These are phyloP conservation scores for Pseudohyphozyma bogoriensis DNA, from an alignment of 768 basidiomycete genomes.

Conservation along the genomic window DNA sequence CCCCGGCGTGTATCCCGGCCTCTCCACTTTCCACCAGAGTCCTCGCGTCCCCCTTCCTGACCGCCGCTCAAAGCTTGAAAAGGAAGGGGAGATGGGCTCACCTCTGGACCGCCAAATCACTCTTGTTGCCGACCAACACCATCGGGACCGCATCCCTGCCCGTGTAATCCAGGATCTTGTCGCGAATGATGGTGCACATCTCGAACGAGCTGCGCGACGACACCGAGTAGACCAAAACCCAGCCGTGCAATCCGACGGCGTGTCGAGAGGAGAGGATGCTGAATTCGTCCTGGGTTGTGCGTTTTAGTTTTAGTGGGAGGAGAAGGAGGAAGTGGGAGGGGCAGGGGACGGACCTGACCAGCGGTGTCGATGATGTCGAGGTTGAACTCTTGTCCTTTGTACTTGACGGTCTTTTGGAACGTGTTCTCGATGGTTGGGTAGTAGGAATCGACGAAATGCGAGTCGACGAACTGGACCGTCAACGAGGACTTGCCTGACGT, in stretches of 20 bases:
- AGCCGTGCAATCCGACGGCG: conserved; percentile 85
- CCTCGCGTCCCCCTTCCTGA: neutral
- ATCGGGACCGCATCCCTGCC: conserved; percentile 77
- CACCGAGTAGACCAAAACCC: conserved; percentile 91
- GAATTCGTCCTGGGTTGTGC: conserved; percentile 68
- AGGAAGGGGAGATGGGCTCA: no score
- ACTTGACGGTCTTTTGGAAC: conserved; percentile 58
- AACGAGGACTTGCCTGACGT: conserved; percentile 84
- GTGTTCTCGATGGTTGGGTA: conserved; percentile 92
- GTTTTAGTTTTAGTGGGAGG: conserved; percentile 6
- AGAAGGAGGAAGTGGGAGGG: neutral
- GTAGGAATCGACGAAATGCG: conserved; percentile 81
- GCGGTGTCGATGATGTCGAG: conserved; percentile 98
- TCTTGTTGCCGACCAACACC: conserved; percentile 88
- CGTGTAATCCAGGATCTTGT: conserved; percentile 83
- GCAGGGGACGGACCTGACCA: conserved; percentile 60
- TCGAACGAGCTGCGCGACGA: conserved; percentile 80
- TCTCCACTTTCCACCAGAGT: no score
- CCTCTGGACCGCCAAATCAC: conserved; percentile 62
- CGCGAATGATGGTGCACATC: conserved; percentile 84
- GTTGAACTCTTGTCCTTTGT: conserved; percentile 83
- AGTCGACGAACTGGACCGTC: conserved; percentile 84
- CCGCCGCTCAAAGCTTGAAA: neutral
- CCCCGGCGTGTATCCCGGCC: no score
- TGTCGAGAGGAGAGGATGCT: conserved; percentile 86